Conservation (phyloP, 1,139 yeast species). For the Entelexis sorbosivorans region DNA sequence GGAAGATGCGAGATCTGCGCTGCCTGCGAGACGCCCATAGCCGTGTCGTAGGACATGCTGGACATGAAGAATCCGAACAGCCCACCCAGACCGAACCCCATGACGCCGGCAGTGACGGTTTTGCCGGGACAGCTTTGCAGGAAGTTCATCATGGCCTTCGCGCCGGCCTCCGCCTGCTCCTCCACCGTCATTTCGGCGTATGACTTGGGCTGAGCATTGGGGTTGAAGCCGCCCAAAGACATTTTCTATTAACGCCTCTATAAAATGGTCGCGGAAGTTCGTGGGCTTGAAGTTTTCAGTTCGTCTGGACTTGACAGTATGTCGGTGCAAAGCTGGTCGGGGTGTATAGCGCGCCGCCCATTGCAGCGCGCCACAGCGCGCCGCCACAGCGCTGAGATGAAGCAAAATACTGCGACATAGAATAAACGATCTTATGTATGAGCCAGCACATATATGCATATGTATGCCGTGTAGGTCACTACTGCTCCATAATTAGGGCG, state of each 20-base stretch:
- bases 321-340: background rate
- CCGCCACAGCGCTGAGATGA: no score
- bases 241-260: constrained; percentile 1
- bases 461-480: no score
- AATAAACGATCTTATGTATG: no score
- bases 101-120: constrained; percentile 79
- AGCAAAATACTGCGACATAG: no score
- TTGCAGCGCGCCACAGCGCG: no score
- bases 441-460: no score
- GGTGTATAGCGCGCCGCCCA: no score
- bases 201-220: constrained; percentile 13
- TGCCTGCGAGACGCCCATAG: constrained; percentile 46
- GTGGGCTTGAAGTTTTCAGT: background rate
- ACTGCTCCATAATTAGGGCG: no score
- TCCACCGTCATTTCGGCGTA: constrained; percentile 71
- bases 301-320: background rate
- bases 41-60: constrained; percentile 51
- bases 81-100: constrained; percentile 93
- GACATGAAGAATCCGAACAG: constrained; percentile 96
- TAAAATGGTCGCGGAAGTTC: background rate
- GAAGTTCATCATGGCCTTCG: constrained; percentile 66
- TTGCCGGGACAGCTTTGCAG: constrained; percentile 96
- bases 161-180: constrained; percentile 88
- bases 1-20: constrained; percentile 64
- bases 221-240: constrained; percentile 6